Base-by-base conservation (phyloP, 1,284 basidiomycete species). In the Exobasidium rhododendri region DNA sequence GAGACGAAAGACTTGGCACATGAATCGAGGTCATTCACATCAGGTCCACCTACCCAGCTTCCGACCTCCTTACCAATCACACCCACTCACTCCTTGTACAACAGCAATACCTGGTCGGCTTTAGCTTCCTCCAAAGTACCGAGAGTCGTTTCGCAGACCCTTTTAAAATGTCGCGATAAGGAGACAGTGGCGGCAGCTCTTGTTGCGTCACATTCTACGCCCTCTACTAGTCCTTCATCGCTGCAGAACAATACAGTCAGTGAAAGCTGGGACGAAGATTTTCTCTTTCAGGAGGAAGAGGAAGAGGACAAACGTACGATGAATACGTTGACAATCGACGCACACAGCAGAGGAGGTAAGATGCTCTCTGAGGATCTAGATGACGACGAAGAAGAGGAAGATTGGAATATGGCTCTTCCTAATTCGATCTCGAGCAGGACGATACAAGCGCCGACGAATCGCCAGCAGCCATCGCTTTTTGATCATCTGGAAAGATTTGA, bases 181-280 rank as follows among this genome's bases (percentile, higher is more conserved):
- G n/a, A n/a, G n/a, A n/a, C n/a, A n/a, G n/a, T n/a, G n/a, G n/a
- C n/a, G n/a, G n/a, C n/a, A n/a, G n/a, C n/a, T n/a, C n/a, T n/a
- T n/a, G n/a, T n/a, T n/a, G n/a, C n/a, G n/a, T 40, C 35, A 10
- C 35, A 40, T 40, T 40, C 35, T 17, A 7, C 17, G 17, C 35
- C 35, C 35, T 10, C 7, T 40, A 7, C 35, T 17, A 17, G 35
- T 40, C 35, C 10, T 17, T 17, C 7, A 17, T 7, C 35, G 7
- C 35, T 40, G 17, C 35, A 40, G 35, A 7, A 17, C 35, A 40
- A 50, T 24, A 26, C 24, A 14, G 67, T 71, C 47, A 67, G 67
- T 62, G 71, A 73, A 53, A 71, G 53, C 20, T 73, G 71, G 71
- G 71, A 73, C 14, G 71, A 71, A 26, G 71, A 73, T 59, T 73